Evolutionary conservation across 2,329 filamentous ascomycete species (phyloP).

Genomic region (Lasiodiplodia sp.): DNA sequence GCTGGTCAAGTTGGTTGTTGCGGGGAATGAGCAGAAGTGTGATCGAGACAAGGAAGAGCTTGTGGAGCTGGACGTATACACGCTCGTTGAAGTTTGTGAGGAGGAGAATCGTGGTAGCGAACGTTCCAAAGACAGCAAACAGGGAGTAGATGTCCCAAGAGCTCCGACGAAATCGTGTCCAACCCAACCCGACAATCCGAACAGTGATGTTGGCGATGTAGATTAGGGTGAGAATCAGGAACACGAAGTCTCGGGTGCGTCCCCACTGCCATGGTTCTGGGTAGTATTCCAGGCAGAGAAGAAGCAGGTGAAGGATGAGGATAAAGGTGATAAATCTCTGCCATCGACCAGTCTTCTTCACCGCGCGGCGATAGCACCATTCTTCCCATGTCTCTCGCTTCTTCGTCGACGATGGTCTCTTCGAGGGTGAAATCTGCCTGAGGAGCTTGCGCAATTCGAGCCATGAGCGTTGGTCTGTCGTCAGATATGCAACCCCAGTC

Average conservation of each 20-base stretch:
- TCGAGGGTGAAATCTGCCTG: conserved; percentile 92
- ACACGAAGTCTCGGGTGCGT: conserved; percentile 71
- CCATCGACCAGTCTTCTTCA: conserved; percentile 94
- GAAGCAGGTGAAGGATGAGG: conserved; percentile 80
- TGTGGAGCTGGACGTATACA: conserved; percentile 83
- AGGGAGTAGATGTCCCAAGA: conserved; percentile 96
- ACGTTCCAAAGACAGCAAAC: conserved; percentile 78
- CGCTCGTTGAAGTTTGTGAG: conserved; percentile 64
- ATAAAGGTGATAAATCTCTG: conserved; percentile 81
- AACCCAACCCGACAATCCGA: conserved; percentile 86
- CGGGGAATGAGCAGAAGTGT: conserved; percentile 90
- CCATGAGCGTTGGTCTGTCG: conserved; percentile 95
- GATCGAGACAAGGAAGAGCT: conserved; percentile 90
- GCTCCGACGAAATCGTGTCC: conserved; percentile 88
- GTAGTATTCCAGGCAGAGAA: conserved; percentile 87
- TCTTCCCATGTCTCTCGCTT: conserved; percentile 78
- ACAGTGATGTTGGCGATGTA: conserved; percentile 85
- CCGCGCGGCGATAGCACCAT: conserved; percentile 94
- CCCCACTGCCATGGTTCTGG: conserved; percentile 77
- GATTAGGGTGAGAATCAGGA: conserved; percentile 80
- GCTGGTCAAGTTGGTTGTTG: conserved; percentile 95
- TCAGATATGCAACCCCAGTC: conserved; percentile 94
- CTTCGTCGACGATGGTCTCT: conserved; percentile 81
- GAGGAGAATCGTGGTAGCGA: conserved; percentile 81
- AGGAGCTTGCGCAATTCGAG: conserved; percentile 91